Evolutionary conservation across 176 grass and related monocot genomes (phyloP).

Genomic region (Chrysopogon serrulatus): DNA sequence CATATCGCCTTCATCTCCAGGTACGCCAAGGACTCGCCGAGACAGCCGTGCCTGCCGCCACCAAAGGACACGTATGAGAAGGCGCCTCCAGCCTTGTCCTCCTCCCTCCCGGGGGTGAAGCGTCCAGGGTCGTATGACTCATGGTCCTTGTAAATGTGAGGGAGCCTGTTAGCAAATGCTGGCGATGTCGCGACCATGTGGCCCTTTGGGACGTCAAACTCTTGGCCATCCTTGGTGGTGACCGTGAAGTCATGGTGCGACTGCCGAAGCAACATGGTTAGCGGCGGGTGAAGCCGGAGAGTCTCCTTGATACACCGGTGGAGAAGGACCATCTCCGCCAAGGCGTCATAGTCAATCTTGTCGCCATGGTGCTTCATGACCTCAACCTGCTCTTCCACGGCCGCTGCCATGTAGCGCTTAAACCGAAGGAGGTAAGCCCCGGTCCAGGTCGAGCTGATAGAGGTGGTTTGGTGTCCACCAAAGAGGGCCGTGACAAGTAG

Average conservation of each 20-base stretch:
- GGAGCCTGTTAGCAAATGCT: slow-evolving; percentile 66
- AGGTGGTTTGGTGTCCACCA: slow-evolving; percentile 93
- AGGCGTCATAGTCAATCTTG: slow-evolving; percentile 70
- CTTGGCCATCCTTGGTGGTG: slow-evolving; percentile 69
- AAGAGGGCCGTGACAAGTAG: slow-evolving; percentile 74
- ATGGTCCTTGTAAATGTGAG: slow-evolving; percentile 76
- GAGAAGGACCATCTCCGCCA: slow-evolving; percentile 93
- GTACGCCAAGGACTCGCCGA: slow-evolving; percentile 80
- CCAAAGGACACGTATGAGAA: slow-evolving; percentile 95
- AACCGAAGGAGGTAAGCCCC: slow-evolving; percentile 69
- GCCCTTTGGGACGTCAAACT: slow-evolving; percentile 76
- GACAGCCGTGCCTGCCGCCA: slow-evolving; percentile 73
- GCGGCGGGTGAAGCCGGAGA: slow-evolving; percentile 69
- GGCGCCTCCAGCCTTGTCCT: slow-evolving; percentile 75
- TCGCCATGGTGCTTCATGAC: slow-evolving; percentile 65
- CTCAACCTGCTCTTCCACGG: slow-evolving; percentile 78
- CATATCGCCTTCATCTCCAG: slow-evolving; percentile 92
- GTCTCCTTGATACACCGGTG: slow-evolving; percentile 97
- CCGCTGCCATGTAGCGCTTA: slow-evolving; percentile 51
- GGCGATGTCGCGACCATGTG: slow-evolving; percentile 88
- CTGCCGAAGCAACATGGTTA: slow-evolving; percentile 80
- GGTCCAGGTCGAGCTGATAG: slow-evolving; percentile 92
- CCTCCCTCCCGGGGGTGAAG: slow-evolving; percentile 64
- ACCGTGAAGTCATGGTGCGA: slow-evolving; percentile 76
- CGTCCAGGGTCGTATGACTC: slow-evolving; percentile 72